Conservation (phyloP, 2,329 filamentous ascomycete species). For the Domatiomyces catenatus region DNA sequence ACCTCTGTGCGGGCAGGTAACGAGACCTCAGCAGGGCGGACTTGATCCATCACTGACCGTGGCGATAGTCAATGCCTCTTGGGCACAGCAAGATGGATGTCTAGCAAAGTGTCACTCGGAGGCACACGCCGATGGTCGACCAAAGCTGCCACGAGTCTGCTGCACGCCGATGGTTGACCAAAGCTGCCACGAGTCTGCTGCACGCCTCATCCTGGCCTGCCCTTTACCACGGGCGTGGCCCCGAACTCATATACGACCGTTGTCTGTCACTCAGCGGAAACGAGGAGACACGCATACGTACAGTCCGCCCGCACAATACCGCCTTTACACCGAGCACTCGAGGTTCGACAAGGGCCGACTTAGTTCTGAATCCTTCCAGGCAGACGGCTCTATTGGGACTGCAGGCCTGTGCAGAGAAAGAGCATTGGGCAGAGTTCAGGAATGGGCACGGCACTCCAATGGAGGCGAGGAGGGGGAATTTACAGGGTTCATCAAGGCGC, state of each 20-base stretch:
- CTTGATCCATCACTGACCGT: background rate
- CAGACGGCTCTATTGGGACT: background rate
- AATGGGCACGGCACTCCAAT: too few relatives aligned
- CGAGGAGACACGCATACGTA: background rate
- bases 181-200: background rate
- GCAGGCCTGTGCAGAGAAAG: background rate
- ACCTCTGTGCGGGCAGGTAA: conserved; percentile 18
- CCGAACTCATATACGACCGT: background rate
- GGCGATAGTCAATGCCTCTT: too few relatives aligned
- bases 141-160: background rate
- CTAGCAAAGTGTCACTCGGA: background rate
- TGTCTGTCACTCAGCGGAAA: background rate
- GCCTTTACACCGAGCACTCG: background rate
- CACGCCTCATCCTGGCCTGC: background rate
- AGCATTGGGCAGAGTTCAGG: background rate
- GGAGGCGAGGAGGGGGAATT: background rate
- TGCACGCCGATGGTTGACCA: background rate
- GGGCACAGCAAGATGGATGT: background rate
- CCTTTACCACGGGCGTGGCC: background rate
- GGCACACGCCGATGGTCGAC: background rate
- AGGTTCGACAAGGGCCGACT: background rate
- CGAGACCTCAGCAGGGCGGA: background rate
- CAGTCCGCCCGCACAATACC: background rate
- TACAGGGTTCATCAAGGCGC: background rate
- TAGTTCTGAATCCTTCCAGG: background rate